These are phyloP conservation scores for Suhomyces taliae DNA, from an alignment of 1,139 yeast genomes.

Conservation along the genomic window DNA sequence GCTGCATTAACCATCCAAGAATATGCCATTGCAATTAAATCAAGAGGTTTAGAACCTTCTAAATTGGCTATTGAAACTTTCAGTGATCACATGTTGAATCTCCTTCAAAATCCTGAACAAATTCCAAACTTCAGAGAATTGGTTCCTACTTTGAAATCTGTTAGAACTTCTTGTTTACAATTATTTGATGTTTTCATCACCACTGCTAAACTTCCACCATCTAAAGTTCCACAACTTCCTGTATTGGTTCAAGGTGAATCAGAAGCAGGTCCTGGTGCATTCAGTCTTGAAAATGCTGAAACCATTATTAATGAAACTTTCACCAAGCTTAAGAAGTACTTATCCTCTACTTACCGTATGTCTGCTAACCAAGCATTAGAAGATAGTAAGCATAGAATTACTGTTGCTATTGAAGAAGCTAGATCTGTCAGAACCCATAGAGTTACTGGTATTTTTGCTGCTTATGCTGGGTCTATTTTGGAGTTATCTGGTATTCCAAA, in stretches of 20 bases:
- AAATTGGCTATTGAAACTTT: slow-evolving; percentile 23
- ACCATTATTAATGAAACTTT: slow-evolving; percentile 65
- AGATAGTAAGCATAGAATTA: slow-evolving; percentile 72
- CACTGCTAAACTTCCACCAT: slow-evolving; percentile 70
- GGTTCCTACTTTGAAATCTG: slow-evolving; percentile 81
- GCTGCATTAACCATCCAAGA: slow-evolving; percentile 72
- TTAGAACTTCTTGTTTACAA: slow-evolving; percentile 85
- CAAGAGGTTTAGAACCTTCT: slow-evolving; percentile 17
- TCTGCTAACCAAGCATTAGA: slow-evolving; percentile 72
- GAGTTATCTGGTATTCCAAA: slow-evolving; percentile 68
- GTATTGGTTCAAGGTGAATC: slow-evolving; percentile 91
- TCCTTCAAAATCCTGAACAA: slow-evolving; percentile 44
- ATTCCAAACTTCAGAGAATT: slow-evolving; percentile 74
- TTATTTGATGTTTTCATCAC: slow-evolving; percentile 75
- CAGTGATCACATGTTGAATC: slow-evolving; percentile 29
- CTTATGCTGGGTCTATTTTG: slow-evolving; percentile 73
- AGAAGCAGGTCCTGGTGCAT: slow-evolving; percentile 94
- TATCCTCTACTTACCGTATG: slow-evolving; percentile 74
- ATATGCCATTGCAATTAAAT: slow-evolving; percentile 50
- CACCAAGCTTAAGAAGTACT: slow-evolving; percentile 58
- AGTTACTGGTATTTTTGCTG: slow-evolving; percentile 64
- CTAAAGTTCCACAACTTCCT: slow-evolving; percentile 80
- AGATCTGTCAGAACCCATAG: slow-evolving; percentile 54
- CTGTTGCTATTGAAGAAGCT: slow-evolving; percentile 70
- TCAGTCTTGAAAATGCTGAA: slow-evolving; percentile 76